Base-by-base conservation (phyloP, 441 rosid genomes). In the Populus trichocarpa region DNA sequence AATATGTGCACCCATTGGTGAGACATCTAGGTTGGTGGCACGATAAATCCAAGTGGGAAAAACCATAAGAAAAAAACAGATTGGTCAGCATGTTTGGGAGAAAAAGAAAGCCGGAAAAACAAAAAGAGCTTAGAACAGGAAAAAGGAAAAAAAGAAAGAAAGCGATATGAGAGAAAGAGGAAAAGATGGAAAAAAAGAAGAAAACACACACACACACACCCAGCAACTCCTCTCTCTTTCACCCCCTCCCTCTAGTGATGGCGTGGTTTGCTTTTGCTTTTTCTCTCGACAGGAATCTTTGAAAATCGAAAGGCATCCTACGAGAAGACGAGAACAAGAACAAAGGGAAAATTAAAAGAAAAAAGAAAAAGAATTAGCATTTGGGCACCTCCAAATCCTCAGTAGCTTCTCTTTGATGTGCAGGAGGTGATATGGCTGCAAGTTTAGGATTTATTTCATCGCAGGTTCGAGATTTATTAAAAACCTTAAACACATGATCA, bases 221-320 rank as follows among this genome's bases (percentile, higher is more conserved):
- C 46, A 10, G 46, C 46, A 38, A 38, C 13, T 38, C 46, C 46
- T 10, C 23, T 23, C 4, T 16, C 8, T 67, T 6, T 36, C 67
- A 8, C 75, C 10, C 50, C 12, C 46, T 67, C 69, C 79, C 57
- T 69, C 84, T 33, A 76, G 83, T 73, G 88, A 90, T 85, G 90
- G 89, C 89, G 86, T 87, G 91, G 78, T 79, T 84, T 80, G 74
- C 91, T 88, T 88, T 87, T 85, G 85, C 87, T 88, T 88, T 92
- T 84, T 30, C 67, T 76, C 75, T 84, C 78, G 86, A 81, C 86
- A 83, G 88, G 94, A 92, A 90, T 92, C 94, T 92, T 90, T 89
- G 84, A 79, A 87, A 87, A 84, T 88, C 80, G 75, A 84, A 86
- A 89, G 80, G 12, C 79, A 13, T 20, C 66, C 13, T 4, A 57